Evolutionary conservation across 2,329 filamentous ascomycete genomes (phyloP).

Genomic region (Ophiostoma himal-ulmi): DNA sequence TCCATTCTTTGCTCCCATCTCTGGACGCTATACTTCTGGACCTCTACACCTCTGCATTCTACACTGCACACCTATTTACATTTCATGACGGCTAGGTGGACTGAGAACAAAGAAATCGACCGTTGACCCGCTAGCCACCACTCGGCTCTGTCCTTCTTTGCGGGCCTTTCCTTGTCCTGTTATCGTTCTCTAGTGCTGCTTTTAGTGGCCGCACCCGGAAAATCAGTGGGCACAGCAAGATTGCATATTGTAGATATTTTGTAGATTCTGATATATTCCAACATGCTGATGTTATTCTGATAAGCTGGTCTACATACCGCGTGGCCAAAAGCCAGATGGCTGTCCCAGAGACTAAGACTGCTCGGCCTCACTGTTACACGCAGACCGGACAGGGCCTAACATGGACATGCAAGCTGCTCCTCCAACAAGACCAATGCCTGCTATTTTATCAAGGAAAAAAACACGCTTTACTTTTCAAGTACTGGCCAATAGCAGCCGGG

Average conservation of each 20-base stretch:
- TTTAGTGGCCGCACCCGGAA: neutral
- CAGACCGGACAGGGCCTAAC: neutral
- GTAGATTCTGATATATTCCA: too few species aligned
- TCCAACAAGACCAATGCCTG: too few species aligned
- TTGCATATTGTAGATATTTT: neutral
- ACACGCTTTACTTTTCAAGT: neutral
- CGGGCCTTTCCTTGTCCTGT: slow-evolving; percentile 22
- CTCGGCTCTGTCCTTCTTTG: slow-evolving; percentile 10
- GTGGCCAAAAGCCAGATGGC: too few species aligned
- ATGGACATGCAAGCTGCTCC: neutral
- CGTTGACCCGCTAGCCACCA: slow-evolving; percentile 20
- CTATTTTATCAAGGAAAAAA: too few species aligned
- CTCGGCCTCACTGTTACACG: neutral
- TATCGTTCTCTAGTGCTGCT: slow-evolving; percentile 11
- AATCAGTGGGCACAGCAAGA: neutral
- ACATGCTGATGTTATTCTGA: too few species aligned
- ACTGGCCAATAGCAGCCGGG: neutral
- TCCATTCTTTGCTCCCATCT: neutral
- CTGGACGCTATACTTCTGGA: too few species aligned
- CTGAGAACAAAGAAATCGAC: slow-evolving; percentile 13
- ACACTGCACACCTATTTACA: neutral
- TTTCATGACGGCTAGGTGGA: neutral
- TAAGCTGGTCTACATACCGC: too few species aligned
- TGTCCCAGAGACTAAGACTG: neutral
- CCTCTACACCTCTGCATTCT: neutral